phyloP scores from a whole-genome alignment of 768 basidiomycete genomes.

The Lentinula sp. region DNA sequence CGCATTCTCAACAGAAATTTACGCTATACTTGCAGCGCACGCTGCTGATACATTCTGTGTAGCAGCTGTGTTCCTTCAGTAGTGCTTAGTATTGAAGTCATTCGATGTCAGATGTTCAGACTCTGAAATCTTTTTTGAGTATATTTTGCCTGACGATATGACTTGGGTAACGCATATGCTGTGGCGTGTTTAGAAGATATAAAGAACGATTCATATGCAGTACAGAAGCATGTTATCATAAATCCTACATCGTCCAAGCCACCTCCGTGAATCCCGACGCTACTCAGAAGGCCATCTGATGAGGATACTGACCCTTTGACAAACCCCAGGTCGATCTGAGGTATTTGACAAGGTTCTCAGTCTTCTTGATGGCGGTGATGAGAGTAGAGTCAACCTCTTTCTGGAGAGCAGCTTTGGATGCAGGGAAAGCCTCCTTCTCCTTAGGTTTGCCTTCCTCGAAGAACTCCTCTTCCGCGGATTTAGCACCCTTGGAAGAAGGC shows the following conservation, averaged over 20 bases:
- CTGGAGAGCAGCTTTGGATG: constrained; percentile 86
- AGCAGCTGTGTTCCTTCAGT: no score
- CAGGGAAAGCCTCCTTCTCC: constrained; percentile 80
- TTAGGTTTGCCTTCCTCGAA: constrained; percentile 92
- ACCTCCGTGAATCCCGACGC: neutral
- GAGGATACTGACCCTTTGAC: constrained; percentile 95
- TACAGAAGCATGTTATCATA: constrained; percentile 8
- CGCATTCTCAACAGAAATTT: no score
- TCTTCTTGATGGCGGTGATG: constrained; percentile 83
- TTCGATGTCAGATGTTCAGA: no score
- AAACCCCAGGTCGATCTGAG: constrained; percentile 89
- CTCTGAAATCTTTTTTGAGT: no score
- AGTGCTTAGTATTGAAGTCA: no score
- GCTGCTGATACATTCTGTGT: no score
- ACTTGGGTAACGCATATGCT: neutral
- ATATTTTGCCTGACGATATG: no score
- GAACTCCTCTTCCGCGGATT: constrained; percentile 94
- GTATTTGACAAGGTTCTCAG: constrained; percentile 88
- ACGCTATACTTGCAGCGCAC: no score
- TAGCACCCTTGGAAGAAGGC: constrained; percentile 56
- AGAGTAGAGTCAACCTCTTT: constrained; percentile 80
- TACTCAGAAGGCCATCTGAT: constrained; percentile 83
- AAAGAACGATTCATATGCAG: constrained; percentile 6
- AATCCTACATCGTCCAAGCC: constrained; percentile 9
- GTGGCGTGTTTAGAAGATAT: neutral